Evolutionary conservation across 495 filamentous ascomycete species (phyloP).

Genomic region (Aspergillus taichungensis): DNA sequence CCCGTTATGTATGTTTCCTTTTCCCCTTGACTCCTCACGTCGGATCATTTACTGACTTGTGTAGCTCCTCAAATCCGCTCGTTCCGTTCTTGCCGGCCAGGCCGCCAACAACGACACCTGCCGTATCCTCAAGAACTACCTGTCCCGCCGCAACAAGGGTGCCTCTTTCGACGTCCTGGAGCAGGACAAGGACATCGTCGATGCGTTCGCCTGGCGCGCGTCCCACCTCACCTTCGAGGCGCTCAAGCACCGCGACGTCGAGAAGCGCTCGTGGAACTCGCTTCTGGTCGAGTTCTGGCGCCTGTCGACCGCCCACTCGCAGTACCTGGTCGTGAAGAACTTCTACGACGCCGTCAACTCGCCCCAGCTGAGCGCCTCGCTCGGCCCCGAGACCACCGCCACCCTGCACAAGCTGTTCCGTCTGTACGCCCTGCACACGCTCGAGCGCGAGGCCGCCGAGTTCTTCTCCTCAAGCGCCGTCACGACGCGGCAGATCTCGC

Average conservation of each 20-base stretch:
- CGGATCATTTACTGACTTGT: constrained; percentile 2
- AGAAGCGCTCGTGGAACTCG: constrained; percentile 62
- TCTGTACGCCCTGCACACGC: constrained; percentile 54
- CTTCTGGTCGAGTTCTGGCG: constrained; percentile 68
- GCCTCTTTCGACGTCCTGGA: constrained; percentile 59
- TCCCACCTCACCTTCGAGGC: constrained; percentile 64
- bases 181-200: constrained; percentile 53
- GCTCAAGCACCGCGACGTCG: constrained; percentile 59
- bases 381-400: constrained; percentile 43
- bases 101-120: constrained; percentile 48
- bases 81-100: constrained; percentile 50
- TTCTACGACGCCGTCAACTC: constrained; percentile 59
- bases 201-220: constrained; percentile 61
- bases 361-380: constrained; percentile 29
- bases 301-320: constrained; percentile 56
- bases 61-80: constrained; percentile 53
- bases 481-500: constrained; percentile 55
- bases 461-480: constrained; percentile 57
- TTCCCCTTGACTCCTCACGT: neutral
- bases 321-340: constrained; percentile 62
- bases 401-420: constrained; percentile 57
- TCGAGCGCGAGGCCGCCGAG: constrained; percentile 56
- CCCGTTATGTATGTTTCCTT: constrained; percentile 45
- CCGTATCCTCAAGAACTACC: constrained; percentile 49
- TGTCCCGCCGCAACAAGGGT: constrained; percentile 52